Evolutionary conservation across 2,329 filamentous ascomycete genomes (phyloP).

Genomic region (Alternaria ethzedia): DNA sequence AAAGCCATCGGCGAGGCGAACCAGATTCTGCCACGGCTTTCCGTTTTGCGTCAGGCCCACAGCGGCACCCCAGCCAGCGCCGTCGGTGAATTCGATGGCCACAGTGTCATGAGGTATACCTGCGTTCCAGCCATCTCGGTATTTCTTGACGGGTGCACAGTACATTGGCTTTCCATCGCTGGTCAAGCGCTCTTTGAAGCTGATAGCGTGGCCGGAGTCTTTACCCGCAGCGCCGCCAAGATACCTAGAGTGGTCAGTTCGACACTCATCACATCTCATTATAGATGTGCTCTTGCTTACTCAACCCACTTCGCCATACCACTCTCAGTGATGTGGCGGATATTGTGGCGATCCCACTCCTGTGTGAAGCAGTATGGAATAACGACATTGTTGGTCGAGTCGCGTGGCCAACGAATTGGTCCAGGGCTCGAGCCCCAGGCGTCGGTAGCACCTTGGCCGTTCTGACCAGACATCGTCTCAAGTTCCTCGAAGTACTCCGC

Average conservation of each 20-base stretch:
- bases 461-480: not conserved
- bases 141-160: not conserved
- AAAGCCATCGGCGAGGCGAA: not conserved
- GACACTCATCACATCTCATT: not conserved
- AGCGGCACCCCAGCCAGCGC: not conserved
- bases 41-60: slow-evolving; percentile 1
- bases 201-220: not conserved
- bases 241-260: not conserved
- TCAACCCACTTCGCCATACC: not conserved
- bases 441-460: not conserved
- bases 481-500: not conserved
- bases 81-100: not conserved
- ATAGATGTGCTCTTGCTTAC: not conserved
- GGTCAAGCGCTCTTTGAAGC: not conserved
- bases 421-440: not conserved
- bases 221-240: not conserved
- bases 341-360: not conserved
- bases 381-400: not conserved
- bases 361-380: not conserved
- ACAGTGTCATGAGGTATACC: not conserved
- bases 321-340: not conserved
- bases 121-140: slow-evolving; percentile 6
- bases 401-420: not conserved
- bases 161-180: not conserved
- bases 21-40: slow-evolving; percentile 1